Evolutionary conservation across 1,284 basidiomycete genomes (phyloP), one percentile per base, ranked within the genome.

Genomic region (Microbotryum lychnidis-dioicae): DNA sequence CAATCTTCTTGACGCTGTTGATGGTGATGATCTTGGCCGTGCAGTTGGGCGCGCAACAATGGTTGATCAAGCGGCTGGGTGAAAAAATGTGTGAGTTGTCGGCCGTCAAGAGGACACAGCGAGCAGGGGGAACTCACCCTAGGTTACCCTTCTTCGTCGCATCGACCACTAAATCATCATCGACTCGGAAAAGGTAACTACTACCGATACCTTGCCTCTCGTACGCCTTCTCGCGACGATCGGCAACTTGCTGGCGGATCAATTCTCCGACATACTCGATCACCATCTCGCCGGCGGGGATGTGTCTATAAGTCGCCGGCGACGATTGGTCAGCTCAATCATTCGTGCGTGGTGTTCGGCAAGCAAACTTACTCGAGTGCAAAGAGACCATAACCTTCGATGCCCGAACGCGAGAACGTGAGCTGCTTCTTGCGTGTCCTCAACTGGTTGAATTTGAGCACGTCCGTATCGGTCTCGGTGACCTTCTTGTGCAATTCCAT

Each of bases 241-340:
- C 96, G 29, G 96, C 94, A 6, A 99, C 91, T 70, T 91, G 88
- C 60, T 93, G 91, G 27, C 96, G 83, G 66, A 96, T 89, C 64
- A 97, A 82, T 79, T 99, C 96, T 42, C 96, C 96, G 10, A 99
- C 96, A 72, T 99, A 99, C 78, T 99, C 96, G 77, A 98, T 97
- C 50, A 99, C 94, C 91, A 99, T 97, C 77, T 99, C 96, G 6
- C 92, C 91, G 23, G 84, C 80, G 18, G 89, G 84, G 71, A 99
- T 97, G 72, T 85, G 84, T 53, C 65, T 69, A 50, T 10, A 7
- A 9, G 45, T 18, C n/a, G 50, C 12, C 37, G n/a, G 12, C 12
- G n/a, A 33, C 54, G 9, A 9, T 7, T 31, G 10, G 25, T n/a
- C 23, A 42, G 33, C 45, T 9, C n/a, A 6, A 4, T 10, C 50